Conservation (phyloP, 2,329 filamentous ascomycete genomes). For the Stagonosporopsis chrysanthemi region DNA sequence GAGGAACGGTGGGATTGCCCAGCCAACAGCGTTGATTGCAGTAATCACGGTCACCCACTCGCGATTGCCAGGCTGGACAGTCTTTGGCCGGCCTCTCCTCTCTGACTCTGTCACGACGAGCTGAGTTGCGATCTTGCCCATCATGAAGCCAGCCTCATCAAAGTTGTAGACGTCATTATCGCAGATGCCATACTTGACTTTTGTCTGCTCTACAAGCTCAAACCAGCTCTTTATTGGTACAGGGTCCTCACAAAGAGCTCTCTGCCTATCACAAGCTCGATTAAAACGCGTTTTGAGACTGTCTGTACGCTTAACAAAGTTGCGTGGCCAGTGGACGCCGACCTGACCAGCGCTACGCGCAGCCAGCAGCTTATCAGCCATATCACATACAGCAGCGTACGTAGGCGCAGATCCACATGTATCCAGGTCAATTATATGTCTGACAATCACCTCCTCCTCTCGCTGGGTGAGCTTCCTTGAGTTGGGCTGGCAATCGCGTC, state of each 20-base stretch:
- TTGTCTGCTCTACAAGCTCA: not conserved
- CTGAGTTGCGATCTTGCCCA: not conserved
- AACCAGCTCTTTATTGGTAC: not conserved
- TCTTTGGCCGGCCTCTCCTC: not conserved
- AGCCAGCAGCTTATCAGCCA: not conserved
- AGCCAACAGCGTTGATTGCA: constrained; percentile 10
- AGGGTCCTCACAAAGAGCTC: too few relatives aligned
- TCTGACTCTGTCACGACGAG: not conserved
- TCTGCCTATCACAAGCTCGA: too few relatives aligned
- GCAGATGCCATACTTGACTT: not conserved
- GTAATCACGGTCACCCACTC: constrained; percentile 19
- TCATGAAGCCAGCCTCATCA: not conserved
- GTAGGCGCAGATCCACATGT: not conserved
- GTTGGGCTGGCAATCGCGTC: too few relatives aligned
- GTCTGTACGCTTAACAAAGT: too few relatives aligned
- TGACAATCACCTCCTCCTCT: not conserved
- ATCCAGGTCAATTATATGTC: not conserved
- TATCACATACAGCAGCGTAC: too few relatives aligned
- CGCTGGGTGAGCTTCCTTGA: too few relatives aligned
- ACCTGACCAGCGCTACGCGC: not conserved
- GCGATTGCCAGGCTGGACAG: constrained; percentile 8
- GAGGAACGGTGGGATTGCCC: not conserved
- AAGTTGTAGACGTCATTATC: not conserved
- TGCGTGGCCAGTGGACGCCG: too few relatives aligned
- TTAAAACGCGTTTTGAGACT: too few relatives aligned